Conservation (phyloP, 1,139 yeast species). For the Lodderomyces beijingensis region DNA sequence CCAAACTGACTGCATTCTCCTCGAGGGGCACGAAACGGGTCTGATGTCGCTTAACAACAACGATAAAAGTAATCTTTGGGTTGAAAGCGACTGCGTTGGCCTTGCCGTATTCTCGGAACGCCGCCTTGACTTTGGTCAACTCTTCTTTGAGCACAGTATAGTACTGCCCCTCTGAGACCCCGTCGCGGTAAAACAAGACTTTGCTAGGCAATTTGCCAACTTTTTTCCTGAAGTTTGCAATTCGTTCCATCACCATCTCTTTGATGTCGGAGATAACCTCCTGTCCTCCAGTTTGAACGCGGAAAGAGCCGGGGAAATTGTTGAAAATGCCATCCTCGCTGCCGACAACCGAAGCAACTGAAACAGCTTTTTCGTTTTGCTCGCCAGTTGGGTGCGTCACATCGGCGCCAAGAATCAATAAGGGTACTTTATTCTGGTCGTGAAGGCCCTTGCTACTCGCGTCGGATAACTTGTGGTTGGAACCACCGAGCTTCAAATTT, state of each 20-base stretch:
- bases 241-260: slow-evolving; percentile 11
- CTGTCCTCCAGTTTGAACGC: slow-evolving; percentile 13
- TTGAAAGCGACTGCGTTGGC: slow-evolving; percentile 7
- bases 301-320: slow-evolving; percentile 13
- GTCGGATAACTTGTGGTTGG: slow-evolving; percentile 11
- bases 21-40: slow-evolving; percentile 13
- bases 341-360: slow-evolving; percentile 14
- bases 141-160: slow-evolving; percentile 12
- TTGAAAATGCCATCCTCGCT: slow-evolving; percentile 13
- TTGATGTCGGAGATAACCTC: slow-evolving; percentile 12
- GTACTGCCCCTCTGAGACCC: slow-evolving; percentile 14
- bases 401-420: slow-evolving; percentile 14
- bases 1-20: slow-evolving; percentile 8
- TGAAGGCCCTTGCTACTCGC: slow-evolving; percentile 9
- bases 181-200: slow-evolving; percentile 14
- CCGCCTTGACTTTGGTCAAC: slow-evolving; percentile 11
- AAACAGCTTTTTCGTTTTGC: slow-evolving; percentile 9
- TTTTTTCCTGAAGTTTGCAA: slow-evolving; percentile 12
- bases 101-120: slow-evolving; percentile 11
- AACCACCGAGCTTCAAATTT: slow-evolving; percentile 13
- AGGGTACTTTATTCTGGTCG: slow-evolving; percentile 11
- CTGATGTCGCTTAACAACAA: slow-evolving; percentile 14
- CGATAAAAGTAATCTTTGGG: slow-evolving; percentile 12
- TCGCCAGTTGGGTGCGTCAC: slow-evolving; percentile 13
- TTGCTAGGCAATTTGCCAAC: slow-evolving; percentile 10